Evolutionary conservation across 1,284 basidiomycete species (phyloP).

Genomic region (Retiboletus fuscus): DNA sequence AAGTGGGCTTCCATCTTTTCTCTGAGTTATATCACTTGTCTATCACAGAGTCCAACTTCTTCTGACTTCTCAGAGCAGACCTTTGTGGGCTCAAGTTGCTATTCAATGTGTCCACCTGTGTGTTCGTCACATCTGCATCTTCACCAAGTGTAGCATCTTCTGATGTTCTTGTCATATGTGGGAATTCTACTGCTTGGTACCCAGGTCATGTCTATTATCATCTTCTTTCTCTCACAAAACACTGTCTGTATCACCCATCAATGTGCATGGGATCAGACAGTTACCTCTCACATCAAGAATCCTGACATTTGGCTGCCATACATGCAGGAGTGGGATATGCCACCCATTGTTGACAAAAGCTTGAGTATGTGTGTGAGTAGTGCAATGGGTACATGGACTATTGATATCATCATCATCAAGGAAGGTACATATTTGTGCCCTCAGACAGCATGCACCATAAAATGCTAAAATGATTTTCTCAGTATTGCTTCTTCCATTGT

Average conservation of each 20-base stretch:
- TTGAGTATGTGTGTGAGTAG: conserved; percentile 51
- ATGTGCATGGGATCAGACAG: conserved; percentile 84
- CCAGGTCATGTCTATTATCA: conserved; percentile 79
- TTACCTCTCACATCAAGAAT: conserved; percentile 81
- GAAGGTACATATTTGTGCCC: conserved; percentile 53
- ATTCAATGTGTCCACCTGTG: conserved; percentile 76
- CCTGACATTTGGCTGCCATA: conserved; percentile 89
- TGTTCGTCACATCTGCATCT: conserved; percentile 32
- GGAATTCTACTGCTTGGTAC: conserved; percentile 76
- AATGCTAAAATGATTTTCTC: conserved; percentile 6
- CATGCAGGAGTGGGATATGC: conserved; percentile 86
- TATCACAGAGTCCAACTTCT: conserved; percentile 52
- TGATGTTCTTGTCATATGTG: conserved; percentile 64
- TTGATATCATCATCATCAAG: conserved; percentile 63
- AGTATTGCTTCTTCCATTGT: conserved; percentile 79
- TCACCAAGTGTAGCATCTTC: background rate
- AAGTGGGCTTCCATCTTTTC: conserved; percentile 59
- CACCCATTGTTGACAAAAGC: conserved; percentile 61
- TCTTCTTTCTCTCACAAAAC: conserved; percentile 84
- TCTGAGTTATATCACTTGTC: conserved; percentile 28
- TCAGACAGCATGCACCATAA: background rate
- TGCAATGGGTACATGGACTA: conserved; percentile 61
- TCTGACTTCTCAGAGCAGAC: conserved; percentile 73
- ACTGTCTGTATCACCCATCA: conserved; percentile 81
- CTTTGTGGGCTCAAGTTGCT: conserved; percentile 70